Evolutionary conservation across 2,329 filamentous ascomycete species (phyloP).

Genomic region (Alternaria gaisen): DNA sequence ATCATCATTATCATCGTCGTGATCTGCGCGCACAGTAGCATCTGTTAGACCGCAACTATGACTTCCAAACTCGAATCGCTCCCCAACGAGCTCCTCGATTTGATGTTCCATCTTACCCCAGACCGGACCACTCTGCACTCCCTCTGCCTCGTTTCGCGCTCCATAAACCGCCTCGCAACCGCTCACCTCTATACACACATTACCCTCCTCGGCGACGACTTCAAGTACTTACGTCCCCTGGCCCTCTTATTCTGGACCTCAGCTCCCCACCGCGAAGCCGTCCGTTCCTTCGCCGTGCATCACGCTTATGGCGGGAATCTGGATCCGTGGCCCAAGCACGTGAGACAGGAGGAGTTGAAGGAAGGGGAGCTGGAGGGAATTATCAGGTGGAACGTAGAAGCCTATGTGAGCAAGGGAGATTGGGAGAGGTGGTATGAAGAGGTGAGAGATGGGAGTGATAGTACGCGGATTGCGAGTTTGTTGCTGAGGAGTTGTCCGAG

Average conservation of each 20-base stretch:
- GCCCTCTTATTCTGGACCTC: slow-evolving; percentile 25
- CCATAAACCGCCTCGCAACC: slow-evolving; percentile 25
- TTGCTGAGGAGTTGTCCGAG: slow-evolving; percentile 23
- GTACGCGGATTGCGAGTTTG: slow-evolving; percentile 21
- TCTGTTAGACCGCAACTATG: background rate
- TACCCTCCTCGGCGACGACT: slow-evolving; percentile 13
- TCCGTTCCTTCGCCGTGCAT: slow-evolving; percentile 16
- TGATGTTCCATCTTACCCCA: slow-evolving; percentile 9
- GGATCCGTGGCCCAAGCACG: slow-evolving; percentile 20
- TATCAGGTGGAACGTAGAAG: slow-evolving; percentile 8
- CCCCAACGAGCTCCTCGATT: slow-evolving; percentile 28
- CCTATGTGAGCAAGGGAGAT: slow-evolving; percentile 12
- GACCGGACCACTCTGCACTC: slow-evolving; percentile 3
- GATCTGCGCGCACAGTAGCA: background rate
- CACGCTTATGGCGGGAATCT: slow-evolving; percentile 27
- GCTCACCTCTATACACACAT: slow-evolving; percentile 24
- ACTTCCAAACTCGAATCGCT: slow-evolving; percentile 10
- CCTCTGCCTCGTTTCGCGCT: slow-evolving; percentile 20
- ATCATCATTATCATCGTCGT: background rate
- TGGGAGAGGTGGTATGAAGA: slow-evolving; percentile 14
- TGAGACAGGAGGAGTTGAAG: background rate
- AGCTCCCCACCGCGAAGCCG: slow-evolving; percentile 8
- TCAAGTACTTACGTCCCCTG: slow-evolving; percentile 21
- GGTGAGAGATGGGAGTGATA: slow-evolving; percentile 23
- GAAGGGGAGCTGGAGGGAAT: slow-evolving; percentile 10